Evolutionary conservation across 2,329 filamentous ascomycete genomes (phyloP).

Genomic region (Phyllosticta paracitricarpa): DNA sequence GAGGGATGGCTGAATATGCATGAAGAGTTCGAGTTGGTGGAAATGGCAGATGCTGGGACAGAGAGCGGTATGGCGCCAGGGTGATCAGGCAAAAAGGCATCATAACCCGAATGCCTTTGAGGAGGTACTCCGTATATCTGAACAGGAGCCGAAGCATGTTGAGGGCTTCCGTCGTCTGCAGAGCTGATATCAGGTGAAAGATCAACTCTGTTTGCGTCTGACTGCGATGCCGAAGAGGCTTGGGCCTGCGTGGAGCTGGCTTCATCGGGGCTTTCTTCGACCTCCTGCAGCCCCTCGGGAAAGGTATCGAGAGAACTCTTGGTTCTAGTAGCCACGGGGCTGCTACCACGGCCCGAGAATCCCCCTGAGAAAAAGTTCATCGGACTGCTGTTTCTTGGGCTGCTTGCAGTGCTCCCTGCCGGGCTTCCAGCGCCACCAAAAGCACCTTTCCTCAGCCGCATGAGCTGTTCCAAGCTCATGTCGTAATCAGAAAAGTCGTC

Average conservation of each 20-base stretch:
- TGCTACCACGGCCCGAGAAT: not conserved
- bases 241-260: not conserved
- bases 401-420: constrained; percentile 37
- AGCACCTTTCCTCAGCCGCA: constrained; percentile 62
- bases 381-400: constrained; percentile 25
- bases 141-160: not conserved
- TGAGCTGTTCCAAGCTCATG: constrained; percentile 62
- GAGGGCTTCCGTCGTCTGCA: not conserved
- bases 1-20: not conserved
- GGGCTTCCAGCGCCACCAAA: constrained; percentile 59
- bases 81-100: constrained; percentile 17
- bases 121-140: constrained; percentile 5
- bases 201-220: not conserved
- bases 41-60: constrained; percentile 24
- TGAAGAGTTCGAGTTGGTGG: constrained; percentile 15
- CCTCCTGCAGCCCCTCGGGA: not conserved
- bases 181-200: not conserved
- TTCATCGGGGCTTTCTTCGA: constrained; percentile 4
- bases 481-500: constrained; percentile 55
- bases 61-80: constrained; percentile 16
- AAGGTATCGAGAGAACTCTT: constrained; percentile 4
- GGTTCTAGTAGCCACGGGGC: constrained; percentile 3
- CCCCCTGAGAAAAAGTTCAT: constrained; percentile 4
- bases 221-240: not conserved
- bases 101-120: constrained; percentile 6